Conservation (phyloP, 1,284 basidiomycete species). For the Irpex sp. region DNA sequence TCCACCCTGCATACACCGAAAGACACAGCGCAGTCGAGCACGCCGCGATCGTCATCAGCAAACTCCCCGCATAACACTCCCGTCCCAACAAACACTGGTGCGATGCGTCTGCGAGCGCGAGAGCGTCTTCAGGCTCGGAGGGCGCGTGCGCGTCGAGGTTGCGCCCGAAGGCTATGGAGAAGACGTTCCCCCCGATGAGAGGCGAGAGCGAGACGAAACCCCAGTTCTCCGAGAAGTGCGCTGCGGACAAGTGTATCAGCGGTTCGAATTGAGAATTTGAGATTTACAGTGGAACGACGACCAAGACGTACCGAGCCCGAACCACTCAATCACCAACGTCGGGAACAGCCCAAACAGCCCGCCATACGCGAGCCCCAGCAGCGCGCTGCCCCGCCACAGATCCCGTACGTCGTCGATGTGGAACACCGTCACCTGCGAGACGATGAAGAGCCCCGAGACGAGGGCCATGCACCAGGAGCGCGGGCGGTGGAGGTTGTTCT, state of each 20-base stretch:
- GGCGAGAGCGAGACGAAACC: constrained; percentile 78
- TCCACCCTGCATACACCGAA: constrained; percentile 45
- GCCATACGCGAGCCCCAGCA: constrained; percentile 77
- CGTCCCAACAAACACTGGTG: constrained; percentile 48
- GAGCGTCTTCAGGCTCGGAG: constrained; percentile 12
- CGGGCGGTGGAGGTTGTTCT: constrained; percentile 56
- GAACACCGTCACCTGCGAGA: constrained; percentile 64
- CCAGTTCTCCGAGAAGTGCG: constrained; percentile 82
- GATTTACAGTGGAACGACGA: background rate
- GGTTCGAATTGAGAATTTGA: constrained; percentile 2
- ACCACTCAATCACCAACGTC: constrained; percentile 82
- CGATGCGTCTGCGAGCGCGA: constrained; percentile 18
- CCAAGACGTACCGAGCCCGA: constrained; percentile 62
- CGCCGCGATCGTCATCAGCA: constrained; percentile 46
- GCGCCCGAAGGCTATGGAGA: constrained; percentile 80
- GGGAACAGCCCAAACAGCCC: constrained; percentile 76
- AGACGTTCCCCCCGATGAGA: constrained; percentile 78
- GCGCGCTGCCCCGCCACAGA: constrained; percentile 74
- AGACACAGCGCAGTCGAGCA: constrained; percentile 45
- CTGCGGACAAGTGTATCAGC: constrained; percentile 26
- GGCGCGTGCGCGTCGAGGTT: constrained; percentile 74
- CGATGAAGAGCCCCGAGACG: constrained; percentile 63
- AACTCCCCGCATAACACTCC: constrained; percentile 48
- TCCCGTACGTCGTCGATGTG: constrained; percentile 54
- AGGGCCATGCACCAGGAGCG: constrained; percentile 71